Base-by-base conservation (phyloP, 176 grass and related monocot species). In the Oropetium thomaeum region DNA sequence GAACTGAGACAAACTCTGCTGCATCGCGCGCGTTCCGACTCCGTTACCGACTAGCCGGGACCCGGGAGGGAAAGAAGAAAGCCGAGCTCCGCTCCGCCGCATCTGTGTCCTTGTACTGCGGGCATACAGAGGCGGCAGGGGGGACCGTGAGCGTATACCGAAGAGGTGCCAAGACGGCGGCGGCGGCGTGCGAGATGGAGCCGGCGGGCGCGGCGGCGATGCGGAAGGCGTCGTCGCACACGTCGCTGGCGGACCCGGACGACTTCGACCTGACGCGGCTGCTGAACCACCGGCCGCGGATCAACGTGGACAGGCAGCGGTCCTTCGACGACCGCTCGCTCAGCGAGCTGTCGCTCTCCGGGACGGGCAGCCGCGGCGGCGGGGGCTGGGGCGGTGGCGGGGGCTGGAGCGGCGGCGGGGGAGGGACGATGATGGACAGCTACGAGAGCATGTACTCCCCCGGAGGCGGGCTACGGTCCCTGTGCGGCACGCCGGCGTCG, bases 311-410 rank as follows among this genome's bases (percentile, higher is more conserved):
- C 47, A 41, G 93, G 73, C 87, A 97, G 90, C 81, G 90, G 13
- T 97, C 93, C 5, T 97, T 90, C 71, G 90, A 93, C 80, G 93
- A 92, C 13, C 83, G 89, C 30, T 97, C 93, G 15, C 42, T 97
- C 27, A 65, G 68, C 42, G 93, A 97, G n/a, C 63, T 84, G 73
- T 85, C 78, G 39, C 34, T 87, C 47, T 60, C 78, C 43, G 87
- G 78, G 26, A 85, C 65, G 15, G 77, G 52, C 27, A 63, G 68
- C 53, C 62, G 52, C 14, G 62, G 6, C 10, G 48, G 37, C 31
- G 67, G 35, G 35, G 34, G 75, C 11, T n/a, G n/a, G n/a, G n/a
- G n/a, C n/a, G n/a, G n/a, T n/a, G n/a, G n/a, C n/a, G 53, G 2
- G 0, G 39, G 10, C 27, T 23, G 51, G n/a, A n/a, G 51, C 0